A percentile compares a stretch with the other conserved stretches of the same genome.
These are phyloP conservation scores for Darksidea phi DNA, from an alignment of 495 filamentous ascomycete species.

Conservation along the genomic window DNA sequence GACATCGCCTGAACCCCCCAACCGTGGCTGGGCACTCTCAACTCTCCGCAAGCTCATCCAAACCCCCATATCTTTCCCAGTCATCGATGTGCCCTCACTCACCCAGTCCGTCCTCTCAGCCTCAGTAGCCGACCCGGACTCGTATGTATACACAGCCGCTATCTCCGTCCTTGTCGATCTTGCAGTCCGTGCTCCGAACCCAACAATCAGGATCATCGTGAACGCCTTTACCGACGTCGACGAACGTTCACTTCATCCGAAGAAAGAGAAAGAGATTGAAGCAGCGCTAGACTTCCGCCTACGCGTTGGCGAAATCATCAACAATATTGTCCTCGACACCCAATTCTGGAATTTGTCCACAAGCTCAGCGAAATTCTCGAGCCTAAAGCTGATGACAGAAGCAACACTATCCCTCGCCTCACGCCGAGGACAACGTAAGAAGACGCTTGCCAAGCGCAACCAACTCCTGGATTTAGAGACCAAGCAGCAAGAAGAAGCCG, in stretches of 20 bases:
- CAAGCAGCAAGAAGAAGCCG: slow-evolving; percentile 46
- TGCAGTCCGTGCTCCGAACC: slow-evolving; percentile 18
- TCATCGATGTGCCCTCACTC: slow-evolving; percentile 32
- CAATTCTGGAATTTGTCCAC: slow-evolving; percentile 57
- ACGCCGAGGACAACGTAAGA: slow-evolving; percentile 56
- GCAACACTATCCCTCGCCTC: slow-evolving; percentile 66
- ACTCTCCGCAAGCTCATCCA: slow-evolving; percentile 63
- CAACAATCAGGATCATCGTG: slow-evolving; percentile 19
- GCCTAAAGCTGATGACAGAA: slow-evolving; percentile 52
- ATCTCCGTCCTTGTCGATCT: slow-evolving; percentile 29
- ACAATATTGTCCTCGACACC: slow-evolving; percentile 30
- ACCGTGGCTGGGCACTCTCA: slow-evolving; percentile 74
- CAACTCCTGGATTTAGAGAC: slow-evolving; percentile 51
- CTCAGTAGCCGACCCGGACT: slow-evolving; percentile 45
- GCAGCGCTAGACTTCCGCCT: slow-evolving; percentile 34
- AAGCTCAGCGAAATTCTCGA: not conserved
- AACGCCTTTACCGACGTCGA: slow-evolving; percentile 30
- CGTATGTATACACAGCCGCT: slow-evolving; percentile 37
- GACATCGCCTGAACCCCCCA: slow-evolving; percentile 70
- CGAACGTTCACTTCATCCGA: slow-evolving; percentile 13
- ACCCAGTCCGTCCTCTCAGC: slow-evolving; percentile 34
- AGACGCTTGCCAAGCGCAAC: slow-evolving; percentile 55
- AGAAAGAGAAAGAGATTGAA: slow-evolving; percentile 58
- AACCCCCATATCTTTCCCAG: slow-evolving; percentile 11
- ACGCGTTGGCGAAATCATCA: slow-evolving; percentile 27